phyloP scores from a whole-genome alignment of 306 rosid species.

The Lablab purpureus region DNA sequence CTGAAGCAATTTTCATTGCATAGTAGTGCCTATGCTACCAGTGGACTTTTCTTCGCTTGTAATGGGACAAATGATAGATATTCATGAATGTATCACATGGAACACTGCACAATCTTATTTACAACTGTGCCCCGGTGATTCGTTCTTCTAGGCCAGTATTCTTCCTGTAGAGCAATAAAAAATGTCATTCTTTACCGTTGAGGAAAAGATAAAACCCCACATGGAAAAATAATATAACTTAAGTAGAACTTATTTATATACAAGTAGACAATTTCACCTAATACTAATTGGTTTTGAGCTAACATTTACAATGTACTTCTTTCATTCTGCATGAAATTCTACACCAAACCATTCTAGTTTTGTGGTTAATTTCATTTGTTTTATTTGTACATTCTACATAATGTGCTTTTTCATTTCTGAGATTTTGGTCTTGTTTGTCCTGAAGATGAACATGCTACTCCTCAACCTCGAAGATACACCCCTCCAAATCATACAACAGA shows the following conservation, averaged over 20 bases:
- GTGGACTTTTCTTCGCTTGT: conserved; percentile 28
- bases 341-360: neutral
- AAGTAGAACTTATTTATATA: too few species aligned
- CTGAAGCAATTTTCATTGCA: too few species aligned
- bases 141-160: conserved; percentile 16
- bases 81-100: conserved; percentile 17
- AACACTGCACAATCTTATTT: conserved; percentile 1
- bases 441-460: conserved; percentile 56
- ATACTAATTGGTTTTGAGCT: too few species aligned
- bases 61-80: conserved; percentile 8
- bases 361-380: conserved; percentile 12
- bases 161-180: neutral
- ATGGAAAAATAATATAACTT: too few species aligned
- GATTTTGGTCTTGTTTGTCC: conserved; percentile 37
- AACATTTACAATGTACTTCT: neutral
- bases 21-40: too few species aligned
- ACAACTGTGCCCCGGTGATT: neutral
- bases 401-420: neutral
- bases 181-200: neutral
- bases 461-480: conserved; percentile 63
- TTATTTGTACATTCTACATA: conserved; percentile 5
- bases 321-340: conserved; percentile 16
- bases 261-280: too few species aligned
- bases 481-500: conserved; percentile 68
- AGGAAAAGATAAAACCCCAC: too few species aligned